A percentile compares a stretch with the other conserved stretches of the same genome.
Conservation (phyloP, 2,329 filamentous ascomycete genomes). For the Calonectria hongkongensis region DNA sequence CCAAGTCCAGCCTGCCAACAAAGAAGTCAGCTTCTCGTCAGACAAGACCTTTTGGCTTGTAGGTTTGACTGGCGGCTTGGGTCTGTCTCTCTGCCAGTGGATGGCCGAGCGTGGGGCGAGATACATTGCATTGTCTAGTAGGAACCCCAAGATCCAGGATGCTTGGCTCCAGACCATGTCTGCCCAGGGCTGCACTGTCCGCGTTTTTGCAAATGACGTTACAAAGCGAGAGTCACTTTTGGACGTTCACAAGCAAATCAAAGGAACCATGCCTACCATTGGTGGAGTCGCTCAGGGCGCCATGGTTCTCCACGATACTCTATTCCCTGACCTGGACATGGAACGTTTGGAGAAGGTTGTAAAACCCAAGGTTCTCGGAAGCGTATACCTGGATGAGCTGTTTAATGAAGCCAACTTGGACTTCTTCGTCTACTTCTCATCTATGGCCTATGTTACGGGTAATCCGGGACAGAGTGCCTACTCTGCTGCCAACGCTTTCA, state of each 20-base stretch:
- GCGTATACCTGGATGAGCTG: constrained; percentile 56
- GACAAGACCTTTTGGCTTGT: constrained; percentile 59
- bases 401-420: constrained; percentile 58
- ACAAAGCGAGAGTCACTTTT: constrained; percentile 33
- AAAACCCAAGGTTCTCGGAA: constrained; percentile 63
- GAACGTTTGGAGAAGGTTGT: constrained; percentile 55
- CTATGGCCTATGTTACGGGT: constrained; percentile 59
- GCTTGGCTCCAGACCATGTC: constrained; percentile 50
- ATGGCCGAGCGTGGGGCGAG: constrained; percentile 63
- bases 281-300: constrained; percentile 66
- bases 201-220: constrained; percentile 37
- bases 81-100: constrained; percentile 62
- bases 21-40: constrained; percentile 43
- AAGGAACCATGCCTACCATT: constrained; percentile 57
- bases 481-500: constrained; percentile 62
- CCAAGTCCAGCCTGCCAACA: constrained; percentile 4
- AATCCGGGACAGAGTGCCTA: constrained; percentile 63
- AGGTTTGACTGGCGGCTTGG: constrained; percentile 59
- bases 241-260: constrained; percentile 42
- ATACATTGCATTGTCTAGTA: constrained; percentile 62
- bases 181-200: constrained; percentile 27
- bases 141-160: constrained; percentile 59
- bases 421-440: constrained; percentile 66
- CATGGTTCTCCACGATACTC: constrained; percentile 64
- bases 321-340: constrained; percentile 57